Evolutionary conservation across 176 grass and related monocot species (phyloP), one percentile per base, ranked within the genome.

Genomic region (Eleusine indica): DNA sequence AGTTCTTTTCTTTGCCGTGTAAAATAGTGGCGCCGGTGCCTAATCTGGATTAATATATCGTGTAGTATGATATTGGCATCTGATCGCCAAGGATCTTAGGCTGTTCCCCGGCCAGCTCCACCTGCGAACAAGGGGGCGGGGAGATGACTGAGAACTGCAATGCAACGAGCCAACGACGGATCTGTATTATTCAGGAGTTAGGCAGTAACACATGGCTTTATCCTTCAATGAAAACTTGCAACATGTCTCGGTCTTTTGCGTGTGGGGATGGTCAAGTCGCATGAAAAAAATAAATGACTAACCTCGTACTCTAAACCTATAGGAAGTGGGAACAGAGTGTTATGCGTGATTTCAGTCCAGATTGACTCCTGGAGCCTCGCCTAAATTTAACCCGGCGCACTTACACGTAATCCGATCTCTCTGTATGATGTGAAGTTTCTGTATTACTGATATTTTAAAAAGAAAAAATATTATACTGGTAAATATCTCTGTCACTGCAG

Each of bases 261-360:
- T 47, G 77, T 76, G 78, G 62, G 71, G 63, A 76, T 82, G 63
- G 85, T 81, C 71, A 70, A 48, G 30, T 5, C 74, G 62, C 85
- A 76, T 19, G 57, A 9, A 57, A 25, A 39, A 53, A 51, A 35
- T 35, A 35, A 51, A 51, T 80, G 21, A 47, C 47, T 46, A 57
- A 29, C 44, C 44, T 47, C 44, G 44, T 11, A 57, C 49, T 14
- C 74, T 39, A 77, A 47, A 10, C 21, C 15, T 37, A 9, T 46
- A 18, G 57, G 75, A 41, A 63, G 2, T 22, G 10, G 58, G 58
- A 28, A 64, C 61, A 30, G 11, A 30, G 25, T 57, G 53, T 15
- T 52, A 74, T 0, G 4, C 17, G 46, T 13, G 39, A 64, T 17
- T 16, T 66, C 32, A 32, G 4, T 54, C 73, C 41, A 75, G 44